These are phyloP conservation scores for Alternaria arbusti DNA, from an alignment of 2,329 filamentous ascomycete genomes.

Conservation along the genomic window DNA sequence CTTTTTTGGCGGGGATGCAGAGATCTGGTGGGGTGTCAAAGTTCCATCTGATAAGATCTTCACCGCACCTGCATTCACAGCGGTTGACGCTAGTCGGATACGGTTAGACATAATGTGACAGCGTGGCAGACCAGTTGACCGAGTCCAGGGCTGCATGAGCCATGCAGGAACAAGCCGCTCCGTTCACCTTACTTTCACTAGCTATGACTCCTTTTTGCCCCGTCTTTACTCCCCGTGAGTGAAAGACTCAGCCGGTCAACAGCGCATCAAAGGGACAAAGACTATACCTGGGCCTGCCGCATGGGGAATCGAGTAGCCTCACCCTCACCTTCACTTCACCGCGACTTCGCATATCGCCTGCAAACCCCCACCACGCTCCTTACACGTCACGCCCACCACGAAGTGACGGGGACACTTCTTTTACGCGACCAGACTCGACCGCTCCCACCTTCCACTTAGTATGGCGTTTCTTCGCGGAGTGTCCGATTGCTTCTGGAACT, in stretches of 20 bases:
- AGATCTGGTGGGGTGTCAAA: constrained; percentile 20
- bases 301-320: constrained; percentile 13
- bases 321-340: constrained; percentile 30
- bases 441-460: not conserved
- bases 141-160: constrained; percentile 13
- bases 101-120: constrained; percentile 11
- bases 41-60: constrained; percentile 39
- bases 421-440: not conserved
- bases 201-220: constrained; percentile 22
- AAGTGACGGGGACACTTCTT: not conserved
- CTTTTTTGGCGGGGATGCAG: constrained; percentile 34
- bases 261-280: constrained; percentile 18
- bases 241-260: constrained; percentile 5
- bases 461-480: constrained; percentile 45
- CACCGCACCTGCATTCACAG: not conserved
- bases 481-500: constrained; percentile 50
- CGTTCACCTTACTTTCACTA: constrained; percentile 15
- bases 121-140: constrained; percentile 13
- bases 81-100: not conserved
- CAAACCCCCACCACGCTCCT: not conserved
- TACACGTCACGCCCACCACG: not conserved
- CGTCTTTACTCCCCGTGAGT: constrained; percentile 17
- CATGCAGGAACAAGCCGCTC: constrained; percentile 8
- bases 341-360: constrained; percentile 5
- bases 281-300: constrained; percentile 9